Evolutionary conservation across 495 filamentous ascomycete species (phyloP).

Genomic region (Aspergillus biplanus): DNA sequence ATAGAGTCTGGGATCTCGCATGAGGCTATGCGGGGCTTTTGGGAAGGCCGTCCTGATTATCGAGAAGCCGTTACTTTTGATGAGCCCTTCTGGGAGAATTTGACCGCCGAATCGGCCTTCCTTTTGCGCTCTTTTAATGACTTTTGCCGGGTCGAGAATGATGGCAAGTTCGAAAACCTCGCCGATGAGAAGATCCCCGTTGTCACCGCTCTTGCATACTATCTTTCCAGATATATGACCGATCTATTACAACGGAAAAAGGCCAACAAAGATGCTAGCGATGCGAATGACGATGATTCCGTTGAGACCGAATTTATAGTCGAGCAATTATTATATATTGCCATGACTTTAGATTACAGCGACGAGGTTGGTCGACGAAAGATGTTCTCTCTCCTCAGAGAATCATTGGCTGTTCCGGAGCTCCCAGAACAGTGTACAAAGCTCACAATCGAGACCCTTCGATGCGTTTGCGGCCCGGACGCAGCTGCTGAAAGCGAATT

Average conservation of each 20-base stretch:
- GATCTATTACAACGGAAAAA: conserved; percentile 71
- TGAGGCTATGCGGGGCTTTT: conserved; percentile 94
- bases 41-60: conserved; percentile 92
- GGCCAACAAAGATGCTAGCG: conserved; percentile 54
- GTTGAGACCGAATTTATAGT: conserved; percentile 92
- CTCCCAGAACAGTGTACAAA: conserved; percentile 91
- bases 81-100: conserved; percentile 83
- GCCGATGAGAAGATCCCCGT: conserved; percentile 94
- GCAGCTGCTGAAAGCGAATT: conserved; percentile 87
- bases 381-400: conserved; percentile 89
- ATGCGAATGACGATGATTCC: conserved; percentile 76
- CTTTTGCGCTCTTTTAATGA: conserved; percentile 90
- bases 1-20: conserved; percentile 86
- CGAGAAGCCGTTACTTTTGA: conserved; percentile 78
- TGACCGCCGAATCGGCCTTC: conserved; percentile 86
- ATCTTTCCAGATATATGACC: conserved; percentile 77
- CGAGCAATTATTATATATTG: conserved; percentile 92
- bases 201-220: conserved; percentile 84
- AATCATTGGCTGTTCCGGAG: conserved; percentile 81
- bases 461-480: conserved; percentile 77
- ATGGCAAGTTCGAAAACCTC: conserved; percentile 69
- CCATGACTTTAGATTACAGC: conserved; percentile 86
- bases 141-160: conserved; percentile 75
- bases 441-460: conserved; percentile 80
- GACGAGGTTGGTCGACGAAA: conserved; percentile 93